phyloP scores from a whole-genome alignment of 129 eudicot species.

The Ambrosia trifida region DNA sequence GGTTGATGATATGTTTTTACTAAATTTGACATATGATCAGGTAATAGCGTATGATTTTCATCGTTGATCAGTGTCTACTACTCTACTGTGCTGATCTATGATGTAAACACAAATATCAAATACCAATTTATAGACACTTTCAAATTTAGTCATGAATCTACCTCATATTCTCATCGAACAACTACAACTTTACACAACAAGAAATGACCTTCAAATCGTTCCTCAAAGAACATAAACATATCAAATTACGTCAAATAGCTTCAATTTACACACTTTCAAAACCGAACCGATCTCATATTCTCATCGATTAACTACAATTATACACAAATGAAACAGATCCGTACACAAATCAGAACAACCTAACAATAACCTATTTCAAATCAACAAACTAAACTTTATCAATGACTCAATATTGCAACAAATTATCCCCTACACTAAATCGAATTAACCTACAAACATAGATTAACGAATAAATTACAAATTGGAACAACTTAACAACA shows the following conservation, averaged over 20 bases:
- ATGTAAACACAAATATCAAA: neutral
- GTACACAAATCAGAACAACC: conserved; percentile 1
- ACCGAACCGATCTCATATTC: neutral
- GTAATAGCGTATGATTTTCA: neutral
- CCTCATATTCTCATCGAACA: conserved; percentile 15
- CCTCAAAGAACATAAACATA: neutral
- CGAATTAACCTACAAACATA: neutral
- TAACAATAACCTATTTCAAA: neutral
- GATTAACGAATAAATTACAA: too few relatives aligned
- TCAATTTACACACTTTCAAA: conserved; percentile 1
- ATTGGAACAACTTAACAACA: too few relatives aligned
- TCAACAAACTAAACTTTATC: neutral
- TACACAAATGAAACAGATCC: conserved; percentile 5
- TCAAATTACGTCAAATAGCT: neutral
- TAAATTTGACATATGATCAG: neutral
- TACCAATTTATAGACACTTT: neutral
- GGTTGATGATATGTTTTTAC: neutral
- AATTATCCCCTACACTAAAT: conserved; percentile 11
- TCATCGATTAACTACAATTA: conserved; percentile 12
- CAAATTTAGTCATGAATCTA: conserved; percentile 2
- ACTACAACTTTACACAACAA: neutral
- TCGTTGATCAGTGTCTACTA: neutral
- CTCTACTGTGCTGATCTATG: neutral
- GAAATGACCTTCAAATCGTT: neutral
- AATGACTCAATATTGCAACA: neutral